Evolutionary conservation across 2,329 filamentous ascomycete genomes (phyloP).

Genomic region (Aureobasidium sp.): DNA sequence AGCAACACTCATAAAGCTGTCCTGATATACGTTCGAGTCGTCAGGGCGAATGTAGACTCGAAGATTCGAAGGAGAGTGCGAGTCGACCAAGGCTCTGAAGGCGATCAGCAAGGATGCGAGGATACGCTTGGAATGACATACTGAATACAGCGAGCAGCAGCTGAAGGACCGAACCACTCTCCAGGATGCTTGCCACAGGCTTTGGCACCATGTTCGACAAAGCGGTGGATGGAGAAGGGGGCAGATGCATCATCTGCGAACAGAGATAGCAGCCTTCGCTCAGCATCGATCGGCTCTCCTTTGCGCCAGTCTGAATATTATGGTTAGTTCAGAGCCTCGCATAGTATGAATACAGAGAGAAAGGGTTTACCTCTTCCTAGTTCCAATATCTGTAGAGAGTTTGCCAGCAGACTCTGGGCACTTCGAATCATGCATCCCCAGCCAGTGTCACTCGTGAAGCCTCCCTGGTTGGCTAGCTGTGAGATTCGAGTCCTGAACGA

Average conservation of each 20-base stretch:
- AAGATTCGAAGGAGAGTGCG: slow-evolving; percentile 55
- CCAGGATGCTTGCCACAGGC: slow-evolving; percentile 92
- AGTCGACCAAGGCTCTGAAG: slow-evolving; percentile 64
- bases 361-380: slow-evolving; percentile 66
- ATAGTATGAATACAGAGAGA: slow-evolving; percentile 21
- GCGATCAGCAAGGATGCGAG: slow-evolving; percentile 21
- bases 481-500: slow-evolving; percentile 80
- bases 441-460: slow-evolving; percentile 87
- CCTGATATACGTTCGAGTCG: slow-evolving; percentile 86
- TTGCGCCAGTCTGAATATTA: slow-evolving; percentile 64
- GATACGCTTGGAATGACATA: slow-evolving; percentile 40
- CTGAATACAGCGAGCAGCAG: slow-evolving; percentile 90
- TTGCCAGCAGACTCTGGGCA: slow-evolving; percentile 86
- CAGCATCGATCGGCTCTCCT: slow-evolving; percentile 45
- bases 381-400: slow-evolving; percentile 64
- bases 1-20: slow-evolving; percentile 74
- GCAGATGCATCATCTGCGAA: slow-evolving; percentile 84
- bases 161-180: slow-evolving; percentile 98
- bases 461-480: slow-evolving; percentile 68
- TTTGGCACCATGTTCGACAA: slow-evolving; percentile 78
- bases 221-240: slow-evolving; percentile 90
- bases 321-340: slow-evolving; percentile 3
- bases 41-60: slow-evolving; percentile 86
- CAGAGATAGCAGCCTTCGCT: slow-evolving; percentile 65
- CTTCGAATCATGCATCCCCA: slow-evolving; percentile 99